Evolutionary conservation across 305 asterid genomes (phyloP).

Genomic region (Fraxinus angustifolia): DNA sequence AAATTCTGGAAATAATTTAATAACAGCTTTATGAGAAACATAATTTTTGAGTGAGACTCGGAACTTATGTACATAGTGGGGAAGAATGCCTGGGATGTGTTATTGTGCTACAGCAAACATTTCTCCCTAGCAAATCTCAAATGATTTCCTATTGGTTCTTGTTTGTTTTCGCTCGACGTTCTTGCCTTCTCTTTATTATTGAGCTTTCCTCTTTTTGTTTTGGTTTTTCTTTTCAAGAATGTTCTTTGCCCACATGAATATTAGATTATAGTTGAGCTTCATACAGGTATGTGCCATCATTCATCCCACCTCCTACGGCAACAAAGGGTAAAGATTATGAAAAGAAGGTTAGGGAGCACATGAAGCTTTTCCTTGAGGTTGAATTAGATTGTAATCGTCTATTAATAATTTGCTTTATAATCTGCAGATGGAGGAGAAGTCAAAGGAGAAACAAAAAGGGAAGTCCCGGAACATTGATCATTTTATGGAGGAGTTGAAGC

Average conservation of each 20-base stretch:
- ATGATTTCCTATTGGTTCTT: not conserved
- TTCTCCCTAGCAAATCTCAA: not conserved
- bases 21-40: not conserved
- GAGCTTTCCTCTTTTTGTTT: not conserved
- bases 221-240: constrained; percentile 19
- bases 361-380: constrained; percentile 1
- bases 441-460: constrained; percentile 77
- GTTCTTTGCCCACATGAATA: constrained; percentile 26
- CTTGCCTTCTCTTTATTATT: not conserved
- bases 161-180: not conserved
- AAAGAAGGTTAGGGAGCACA: constrained; percentile 58
- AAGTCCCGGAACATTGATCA: constrained; percentile 84
- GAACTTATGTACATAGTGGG: not conserved
- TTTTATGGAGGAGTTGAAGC: constrained; percentile 97
- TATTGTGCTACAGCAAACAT: not conserved
- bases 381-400: not conserved
- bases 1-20: not conserved
- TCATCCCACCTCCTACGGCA: constrained; percentile 92
- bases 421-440: constrained; percentile 81
- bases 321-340: constrained; percentile 77
- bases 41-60: not conserved
- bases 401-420: constrained; percentile 2
- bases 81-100: not conserved
- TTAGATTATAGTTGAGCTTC: constrained; percentile 50
- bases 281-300: constrained; percentile 98